Base-by-base conservation (phyloP, 2,329 filamentous ascomycete genomes). In the Penicillium brasilianum region DNA sequence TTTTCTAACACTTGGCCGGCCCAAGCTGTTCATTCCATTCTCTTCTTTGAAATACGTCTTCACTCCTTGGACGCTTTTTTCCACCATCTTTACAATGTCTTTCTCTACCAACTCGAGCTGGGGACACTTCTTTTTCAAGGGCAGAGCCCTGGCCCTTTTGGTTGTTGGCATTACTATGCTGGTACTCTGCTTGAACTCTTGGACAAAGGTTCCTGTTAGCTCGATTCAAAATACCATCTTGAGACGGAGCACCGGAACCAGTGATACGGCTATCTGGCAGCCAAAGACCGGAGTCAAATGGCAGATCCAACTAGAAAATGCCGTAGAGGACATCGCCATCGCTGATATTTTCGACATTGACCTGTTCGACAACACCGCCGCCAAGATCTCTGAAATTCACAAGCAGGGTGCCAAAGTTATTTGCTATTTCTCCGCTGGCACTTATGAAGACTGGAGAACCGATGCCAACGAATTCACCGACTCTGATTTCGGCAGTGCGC, bases 381-480 rank as follows among this genome's bases (percentile, higher is more conserved):
- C 75, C 6, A 81, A 77, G 1, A 84, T 88, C 52, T 62, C 74
- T 3, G 71, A 73, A 6, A 76, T 88, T 11, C 83, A 87, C 48
- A 64, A 67, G 2, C 69, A 80, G 32, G 84, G 83, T 10, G 85
- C 85, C 69, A 87, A 84, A 63, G 85, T 91, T 54, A 88, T 92
- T 59, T 92, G 90, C 79, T 92, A 92, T 76, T 92, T 92, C 77
- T 89, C 86, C 53, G 88, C 88, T 0, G 90, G 90, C 1, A 88
- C 85, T 11, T 90, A 84, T 67, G 90, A 92, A 74, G 72, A 86
- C 55, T 86, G 83, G 78, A 82, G 89, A 4, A 75, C 81, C 1
- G 90, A 92, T 70, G 80, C 81, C n/a, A 71, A 69, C 34, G 68
- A 84, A 7, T 91, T 91, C 69, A 70, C 77, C 10, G 63, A 79